These are phyloP conservation scores for Chytriomyces hyalinus DNA, from an alignment of 192 early-diverging fungal species.

Conservation along the genomic window DNA sequence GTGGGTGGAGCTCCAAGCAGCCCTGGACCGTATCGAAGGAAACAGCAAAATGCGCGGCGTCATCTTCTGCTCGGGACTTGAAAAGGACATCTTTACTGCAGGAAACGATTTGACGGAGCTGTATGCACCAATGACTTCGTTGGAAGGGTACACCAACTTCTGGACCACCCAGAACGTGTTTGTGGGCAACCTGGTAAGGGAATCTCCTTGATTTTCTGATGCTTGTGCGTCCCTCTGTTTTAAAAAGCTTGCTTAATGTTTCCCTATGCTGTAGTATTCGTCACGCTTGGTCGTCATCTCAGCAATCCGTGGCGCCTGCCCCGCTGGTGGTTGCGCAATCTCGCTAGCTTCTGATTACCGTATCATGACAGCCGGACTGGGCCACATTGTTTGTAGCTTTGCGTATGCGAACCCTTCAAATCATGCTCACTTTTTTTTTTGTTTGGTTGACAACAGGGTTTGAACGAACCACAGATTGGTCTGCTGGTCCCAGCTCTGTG, in stretches of 20 bases:
- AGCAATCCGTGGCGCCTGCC: conserved; percentile 53
- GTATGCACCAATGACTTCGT: conserved; percentile 44
- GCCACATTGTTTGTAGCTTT: conserved; percentile 44
- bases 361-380: conserved; percentile 40
- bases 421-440: background rate
- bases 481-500: conserved; percentile 50
- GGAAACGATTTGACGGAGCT: conserved; percentile 56
- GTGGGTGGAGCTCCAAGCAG: conserved; percentile 44
- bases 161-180: conserved; percentile 51
- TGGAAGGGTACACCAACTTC: conserved; percentile 50
- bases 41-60: conserved; percentile 42
- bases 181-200: conserved; percentile 38
- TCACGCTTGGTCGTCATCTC: conserved; percentile 48
- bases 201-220: background rate
- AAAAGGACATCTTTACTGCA: conserved; percentile 53
- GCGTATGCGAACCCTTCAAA: background rate
- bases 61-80: conserved; percentile 50
- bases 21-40: conserved; percentile 41
- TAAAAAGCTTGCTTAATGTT: background rate
- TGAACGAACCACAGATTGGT: conserved; percentile 43
- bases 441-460: conserved; percentile 1
- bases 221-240: background rate
- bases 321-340: conserved; percentile 52
- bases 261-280: background rate
- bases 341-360: conserved; percentile 51